A percentile compares a stretch with the other conserved stretches of the same genome.
Conservation (phyloP, 306 rosid genomes). For the Acacia crassicarpa region DNA sequence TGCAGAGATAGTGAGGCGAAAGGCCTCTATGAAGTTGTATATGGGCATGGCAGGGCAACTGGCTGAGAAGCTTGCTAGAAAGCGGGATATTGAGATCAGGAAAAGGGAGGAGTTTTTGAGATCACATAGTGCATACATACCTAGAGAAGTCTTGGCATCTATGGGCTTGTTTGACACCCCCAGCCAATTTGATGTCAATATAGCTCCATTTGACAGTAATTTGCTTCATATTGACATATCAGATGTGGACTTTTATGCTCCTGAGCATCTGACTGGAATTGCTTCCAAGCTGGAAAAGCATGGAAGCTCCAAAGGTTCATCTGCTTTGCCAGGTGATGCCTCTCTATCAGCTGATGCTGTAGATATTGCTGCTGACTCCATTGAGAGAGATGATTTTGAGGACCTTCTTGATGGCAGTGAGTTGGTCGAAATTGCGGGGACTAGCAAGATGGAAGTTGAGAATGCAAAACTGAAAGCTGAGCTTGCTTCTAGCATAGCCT, state of each 20-base stretch:
- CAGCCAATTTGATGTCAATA: slow-evolving; percentile 89
- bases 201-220: slow-evolving; percentile 80
- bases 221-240: slow-evolving; percentile 89
- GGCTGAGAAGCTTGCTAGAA: slow-evolving; percentile 92
- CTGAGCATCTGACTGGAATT: slow-evolving; percentile 69
- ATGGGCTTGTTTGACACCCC: slow-evolving; percentile 89
- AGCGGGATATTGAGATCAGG: slow-evolving; percentile 77
- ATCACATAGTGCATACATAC: slow-evolving; percentile 60
- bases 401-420: slow-evolving; percentile 72
- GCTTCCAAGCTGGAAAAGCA: slow-evolving; percentile 64
- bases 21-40: slow-evolving; percentile 90
- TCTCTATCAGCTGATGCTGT: slow-evolving; percentile 63
- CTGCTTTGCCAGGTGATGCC: slow-evolving; percentile 50
- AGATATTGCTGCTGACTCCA: slow-evolving; percentile 46
- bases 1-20: slow-evolving; percentile 94
- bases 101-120: slow-evolving; percentile 84
- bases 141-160: slow-evolving; percentile 78
- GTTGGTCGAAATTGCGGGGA: slow-evolving; percentile 91
- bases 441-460: slow-evolving; percentile 93
- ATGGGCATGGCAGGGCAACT: slow-evolving; percentile 99
- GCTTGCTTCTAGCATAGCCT: slow-evolving; percentile 85
- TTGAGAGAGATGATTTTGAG: slow-evolving; percentile 58
- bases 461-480: slow-evolving; percentile 99
- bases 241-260: slow-evolving; percentile 86
- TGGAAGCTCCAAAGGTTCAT: slow-evolving; percentile 58